Conservation (phyloP, 139 green algal species). For the Spirogloea muscicola region DNA sequence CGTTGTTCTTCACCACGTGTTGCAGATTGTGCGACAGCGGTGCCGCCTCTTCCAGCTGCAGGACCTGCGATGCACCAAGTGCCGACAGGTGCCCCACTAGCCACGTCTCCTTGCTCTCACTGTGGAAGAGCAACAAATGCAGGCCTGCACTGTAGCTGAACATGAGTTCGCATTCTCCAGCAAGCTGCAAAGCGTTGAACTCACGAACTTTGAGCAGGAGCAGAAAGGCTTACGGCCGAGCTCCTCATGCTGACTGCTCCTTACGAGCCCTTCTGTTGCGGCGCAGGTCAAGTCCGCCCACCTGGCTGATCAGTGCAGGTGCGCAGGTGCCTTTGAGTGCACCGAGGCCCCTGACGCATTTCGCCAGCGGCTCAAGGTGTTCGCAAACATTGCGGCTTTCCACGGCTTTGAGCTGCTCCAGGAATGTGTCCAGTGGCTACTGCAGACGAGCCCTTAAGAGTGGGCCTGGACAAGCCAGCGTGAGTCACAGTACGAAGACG, state of each 20-base stretch:
- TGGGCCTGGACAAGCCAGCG: no score
- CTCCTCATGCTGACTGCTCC: no score
- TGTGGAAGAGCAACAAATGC: no score
- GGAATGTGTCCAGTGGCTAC: conserved; percentile 47
- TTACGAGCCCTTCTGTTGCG: no score
- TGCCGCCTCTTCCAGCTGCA: conserved; percentile 74
- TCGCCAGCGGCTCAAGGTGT: conserved; percentile 36
- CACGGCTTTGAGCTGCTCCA: conserved; percentile 51
- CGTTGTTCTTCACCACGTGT: neutral
- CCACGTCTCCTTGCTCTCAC: no score
- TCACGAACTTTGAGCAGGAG: no score
- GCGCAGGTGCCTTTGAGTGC: conserved; percentile 42
- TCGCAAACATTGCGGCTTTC: conserved; percentile 43
- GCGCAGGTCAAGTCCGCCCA: conserved; percentile 43
- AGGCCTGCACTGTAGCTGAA: no score
- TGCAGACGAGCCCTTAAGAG: neutral
- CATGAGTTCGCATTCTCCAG: no score
- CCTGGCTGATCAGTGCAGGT: conserved; percentile 39
- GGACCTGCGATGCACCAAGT: conserved; percentile 72
- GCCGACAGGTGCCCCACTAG: conserved; percentile 42
- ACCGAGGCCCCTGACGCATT: conserved; percentile 18
- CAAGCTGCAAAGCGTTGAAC: no score
- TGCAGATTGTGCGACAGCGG: conserved; percentile 51
- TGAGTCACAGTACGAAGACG: no score
- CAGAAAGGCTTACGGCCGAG: no score